Percentiles rank a stretch among this genome's conserved stretches.
Evolutionary conservation across 1,284 basidiomycete genomes (phyloP).

Genomic region (Ceratobasidium sp.): DNA sequence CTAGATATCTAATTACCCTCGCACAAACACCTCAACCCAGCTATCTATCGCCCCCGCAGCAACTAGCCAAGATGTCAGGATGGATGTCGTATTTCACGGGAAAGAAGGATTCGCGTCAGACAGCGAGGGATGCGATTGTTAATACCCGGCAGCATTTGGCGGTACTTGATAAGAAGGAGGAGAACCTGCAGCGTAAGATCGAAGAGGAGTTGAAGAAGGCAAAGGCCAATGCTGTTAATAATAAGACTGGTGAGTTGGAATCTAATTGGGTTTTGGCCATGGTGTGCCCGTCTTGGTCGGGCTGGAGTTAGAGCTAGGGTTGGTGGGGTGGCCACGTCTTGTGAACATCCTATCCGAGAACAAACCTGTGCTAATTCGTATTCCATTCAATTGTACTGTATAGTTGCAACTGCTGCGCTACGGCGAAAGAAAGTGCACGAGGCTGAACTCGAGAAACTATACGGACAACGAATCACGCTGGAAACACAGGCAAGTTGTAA

Average conservation of each 20-base stretch:
- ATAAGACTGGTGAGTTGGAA: conserved; percentile 74
- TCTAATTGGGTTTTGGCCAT: conserved; percentile 11
- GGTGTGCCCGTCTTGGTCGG: conserved; percentile 8
- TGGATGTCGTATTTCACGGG: conserved; percentile 86
- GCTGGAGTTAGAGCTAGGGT: conserved; percentile 3
- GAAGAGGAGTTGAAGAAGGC: conserved; percentile 94
- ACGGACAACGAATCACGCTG: conserved; percentile 87
- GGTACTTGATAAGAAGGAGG: conserved; percentile 99
- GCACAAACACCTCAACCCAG: not conserved
- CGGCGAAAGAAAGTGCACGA: conserved; percentile 94
- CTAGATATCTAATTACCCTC: not conserved
- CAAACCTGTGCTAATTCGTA: not conserved
- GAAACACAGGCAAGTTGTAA: conserved; percentile 74
- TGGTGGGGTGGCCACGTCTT: not conserved
- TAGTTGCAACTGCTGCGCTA: conserved; percentile 87
- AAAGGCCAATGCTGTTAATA: conserved; percentile 88
- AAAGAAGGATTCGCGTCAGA: conserved; percentile 76
- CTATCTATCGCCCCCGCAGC: conserved; percentile 2
- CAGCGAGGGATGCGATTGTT: conserved; percentile 86
- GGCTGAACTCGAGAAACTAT: conserved; percentile 83
- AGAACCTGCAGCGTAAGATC: conserved; percentile 94
- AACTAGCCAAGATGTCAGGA: conserved; percentile 71
- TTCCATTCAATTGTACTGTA: conserved; percentile 11
- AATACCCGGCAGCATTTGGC: conserved; percentile 83
- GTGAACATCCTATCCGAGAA: not conserved